Percentiles rank a stretch among this genome's conserved stretches.
These are phyloP conservation scores for Leptographium procerum DNA, from an alignment of 2,329 filamentous ascomycete species.

Conservation along the genomic window DNA sequence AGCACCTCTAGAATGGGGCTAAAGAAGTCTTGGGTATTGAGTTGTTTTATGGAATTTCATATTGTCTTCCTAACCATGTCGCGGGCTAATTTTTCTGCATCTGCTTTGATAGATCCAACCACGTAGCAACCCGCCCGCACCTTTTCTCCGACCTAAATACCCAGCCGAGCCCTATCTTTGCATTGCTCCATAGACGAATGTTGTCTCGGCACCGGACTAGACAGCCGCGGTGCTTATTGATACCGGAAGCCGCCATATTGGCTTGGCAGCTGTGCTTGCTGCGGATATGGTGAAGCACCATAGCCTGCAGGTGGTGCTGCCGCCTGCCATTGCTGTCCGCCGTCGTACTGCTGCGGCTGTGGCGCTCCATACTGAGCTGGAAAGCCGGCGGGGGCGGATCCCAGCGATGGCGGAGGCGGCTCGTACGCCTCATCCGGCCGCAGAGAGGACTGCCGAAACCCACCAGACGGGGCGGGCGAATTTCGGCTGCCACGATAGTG, in stretches of 20 bases:
- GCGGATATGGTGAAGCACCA: background rate
- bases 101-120: background rate
- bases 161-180: background rate
- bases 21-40: background rate
- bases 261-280: slow-evolving; percentile 3
- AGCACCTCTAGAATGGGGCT: background rate
- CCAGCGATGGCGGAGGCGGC: slow-evolving; percentile 21
- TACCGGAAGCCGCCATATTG: slow-evolving; percentile 11
- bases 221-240: background rate
- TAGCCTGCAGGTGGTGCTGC: background rate
- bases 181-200: background rate
- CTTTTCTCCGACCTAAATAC: background rate
- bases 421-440: slow-evolving; percentile 36
- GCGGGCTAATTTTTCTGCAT: background rate
- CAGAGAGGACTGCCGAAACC: slow-evolving; percentile 41
- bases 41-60: background rate
- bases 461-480: slow-evolving; percentile 17
- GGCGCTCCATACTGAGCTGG: slow-evolving; percentile 13
- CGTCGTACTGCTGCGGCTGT: slow-evolving; percentile 5
- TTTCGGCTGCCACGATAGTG: slow-evolving; percentile 10
- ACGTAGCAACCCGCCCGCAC: background rate
- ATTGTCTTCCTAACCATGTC: background rate
- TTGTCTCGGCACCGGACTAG: background rate
- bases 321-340: background rate
- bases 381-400: background rate